Percentiles rank a stretch among this genome's conserved stretches.
These are phyloP conservation scores for Microstroma glucosiphilum DNA, from an alignment of 1,284 basidiomycete genomes.

Conservation along the genomic window DNA sequence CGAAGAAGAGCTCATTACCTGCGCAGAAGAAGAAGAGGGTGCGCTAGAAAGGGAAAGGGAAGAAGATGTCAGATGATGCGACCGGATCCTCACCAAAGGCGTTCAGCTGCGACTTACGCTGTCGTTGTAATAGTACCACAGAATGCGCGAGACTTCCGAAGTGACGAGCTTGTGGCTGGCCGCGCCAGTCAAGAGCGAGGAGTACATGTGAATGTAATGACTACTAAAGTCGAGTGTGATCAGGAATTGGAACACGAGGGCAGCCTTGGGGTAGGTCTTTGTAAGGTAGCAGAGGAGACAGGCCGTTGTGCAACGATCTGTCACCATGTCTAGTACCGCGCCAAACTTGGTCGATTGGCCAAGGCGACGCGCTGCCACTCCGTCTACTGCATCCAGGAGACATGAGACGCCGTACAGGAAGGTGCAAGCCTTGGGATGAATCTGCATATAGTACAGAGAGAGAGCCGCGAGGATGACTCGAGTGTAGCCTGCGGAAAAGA, in stretches of 20 bases:
- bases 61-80: neutral
- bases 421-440: constrained; percentile 81
- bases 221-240: constrained; percentile 96
- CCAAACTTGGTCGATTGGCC: constrained; percentile 90
- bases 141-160: constrained; percentile 81
- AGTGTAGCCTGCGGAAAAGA: constrained; percentile 65
- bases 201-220: constrained; percentile 99
- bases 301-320: constrained; percentile 97
- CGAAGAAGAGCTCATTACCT: constrained; percentile 95
- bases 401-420: constrained; percentile 85
- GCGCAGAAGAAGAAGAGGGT: constrained; percentile 90
- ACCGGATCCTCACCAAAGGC: neutral
- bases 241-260: constrained; percentile 84
- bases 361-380: constrained; percentile 80
- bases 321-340: constrained; percentile 98
- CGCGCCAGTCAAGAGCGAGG: constrained; percentile 87
- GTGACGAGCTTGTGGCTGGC: constrained; percentile 85
- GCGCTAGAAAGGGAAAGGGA: constrained; percentile 26
- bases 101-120: constrained; percentile 59
- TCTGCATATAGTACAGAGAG: constrained; percentile 79
- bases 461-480: constrained; percentile 84
- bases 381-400: constrained; percentile 90
- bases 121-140: constrained; percentile 91
- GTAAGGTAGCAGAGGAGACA: constrained; percentile 90
- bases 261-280: constrained; percentile 74